Evolutionary conservation across 768 basidiomycete species (phyloP).

Genomic region (Pleurotus tuoliensis): DNA sequence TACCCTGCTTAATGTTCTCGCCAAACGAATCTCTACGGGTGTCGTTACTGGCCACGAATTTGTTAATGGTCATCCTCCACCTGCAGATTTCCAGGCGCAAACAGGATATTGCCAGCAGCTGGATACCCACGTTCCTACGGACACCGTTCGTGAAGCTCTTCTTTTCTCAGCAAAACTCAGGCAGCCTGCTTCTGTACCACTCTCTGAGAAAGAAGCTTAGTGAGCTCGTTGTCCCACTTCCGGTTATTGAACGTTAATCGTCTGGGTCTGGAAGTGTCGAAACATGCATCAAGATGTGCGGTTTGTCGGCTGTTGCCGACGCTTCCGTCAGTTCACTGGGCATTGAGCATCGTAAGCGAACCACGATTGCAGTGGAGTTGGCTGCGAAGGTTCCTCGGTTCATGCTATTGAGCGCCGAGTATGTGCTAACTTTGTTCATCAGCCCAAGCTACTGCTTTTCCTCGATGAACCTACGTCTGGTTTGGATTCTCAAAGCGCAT

Average conservation of each 20-base stretch:
- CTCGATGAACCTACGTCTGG: conserved; percentile 88
- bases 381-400: conserved; percentile 66
- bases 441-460: conserved; percentile 80
- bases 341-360: conserved; percentile 73
- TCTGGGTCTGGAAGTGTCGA: conserved; percentile 26
- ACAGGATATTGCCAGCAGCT: conserved; percentile 46
- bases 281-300: conserved; percentile 57
- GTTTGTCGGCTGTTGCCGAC: conserved; percentile 60
- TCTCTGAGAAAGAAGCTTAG: conserved; percentile 79
- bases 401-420: neutral
- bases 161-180: conserved; percentile 76
- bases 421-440: neutral
- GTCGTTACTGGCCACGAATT: conserved; percentile 33
- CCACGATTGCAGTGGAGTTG: conserved; percentile 84
- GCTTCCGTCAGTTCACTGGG: conserved; percentile 66
- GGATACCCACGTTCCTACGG: conserved; percentile 72
- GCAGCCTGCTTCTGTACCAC: conserved; percentile 61
- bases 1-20: conserved; percentile 42
- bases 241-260: neutral
- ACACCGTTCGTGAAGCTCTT: conserved; percentile 80
- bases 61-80: conserved; percentile 38
- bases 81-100: conserved; percentile 45
- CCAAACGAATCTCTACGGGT: conserved; percentile 32
- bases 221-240: conserved; percentile 27
- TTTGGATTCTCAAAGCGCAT: conserved; percentile 84